These are phyloP conservation scores for Kwoniella europaea DNA, from an alignment of 768 basidiomycete genomes.

Conservation along the genomic window DNA sequence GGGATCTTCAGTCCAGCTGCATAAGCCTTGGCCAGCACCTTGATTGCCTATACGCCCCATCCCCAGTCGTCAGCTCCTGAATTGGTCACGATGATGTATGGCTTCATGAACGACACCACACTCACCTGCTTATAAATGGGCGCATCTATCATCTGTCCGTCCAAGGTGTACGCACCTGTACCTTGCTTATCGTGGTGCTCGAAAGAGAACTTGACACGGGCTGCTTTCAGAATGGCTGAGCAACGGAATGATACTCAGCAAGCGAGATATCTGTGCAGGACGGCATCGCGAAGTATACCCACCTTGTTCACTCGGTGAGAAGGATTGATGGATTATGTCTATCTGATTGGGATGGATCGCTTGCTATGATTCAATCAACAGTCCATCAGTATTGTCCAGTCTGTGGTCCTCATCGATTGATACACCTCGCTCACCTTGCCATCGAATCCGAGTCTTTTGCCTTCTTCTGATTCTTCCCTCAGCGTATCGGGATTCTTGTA, in stretches of 20 bases:
- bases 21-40: constrained; percentile 21
- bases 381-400: too few species aligned
- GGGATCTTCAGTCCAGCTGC: constrained; percentile 22
- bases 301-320: constrained; percentile 76
- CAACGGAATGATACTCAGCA: not conserved
- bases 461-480: constrained; percentile 77
- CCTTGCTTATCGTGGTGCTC: constrained; percentile 68
- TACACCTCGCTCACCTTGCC: constrained; percentile 69
- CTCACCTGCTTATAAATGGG: constrained; percentile 83
- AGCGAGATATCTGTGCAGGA: not conserved
- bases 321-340: constrained; percentile 74
- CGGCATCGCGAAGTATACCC: constrained; percentile 9
- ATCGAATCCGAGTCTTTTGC: constrained; percentile 80
- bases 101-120: not conserved
- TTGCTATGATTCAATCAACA: constrained; percentile 66
- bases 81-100: not conserved
- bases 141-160: constrained; percentile 82
- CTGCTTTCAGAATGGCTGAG: constrained; percentile 76
- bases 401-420: too few species aligned
- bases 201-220: constrained; percentile 71
- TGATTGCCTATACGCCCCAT: constrained; percentile 12
- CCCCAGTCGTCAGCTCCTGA: not conserved
- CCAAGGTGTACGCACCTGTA: constrained; percentile 69
- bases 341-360: constrained; percentile 90
- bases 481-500: constrained; percentile 75